These are phyloP conservation scores for Microstegium vimineum DNA, from an alignment of 176 grass and related monocot genomes.

Conservation along the genomic window DNA sequence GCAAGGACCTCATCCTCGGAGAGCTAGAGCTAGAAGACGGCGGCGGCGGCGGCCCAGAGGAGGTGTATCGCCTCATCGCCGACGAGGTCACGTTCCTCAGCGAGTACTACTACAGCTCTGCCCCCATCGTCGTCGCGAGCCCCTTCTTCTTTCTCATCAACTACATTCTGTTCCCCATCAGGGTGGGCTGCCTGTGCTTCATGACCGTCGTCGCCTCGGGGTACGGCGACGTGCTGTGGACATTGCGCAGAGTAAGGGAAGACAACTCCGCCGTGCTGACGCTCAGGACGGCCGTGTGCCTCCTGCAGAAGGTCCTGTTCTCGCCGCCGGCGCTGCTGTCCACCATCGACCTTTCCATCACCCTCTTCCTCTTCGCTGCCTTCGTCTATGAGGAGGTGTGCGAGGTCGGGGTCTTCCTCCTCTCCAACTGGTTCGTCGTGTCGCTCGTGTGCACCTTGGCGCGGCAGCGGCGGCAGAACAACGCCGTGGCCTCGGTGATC, in stretches of 20 bases:
- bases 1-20: background rate
- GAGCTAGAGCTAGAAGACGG: background rate
- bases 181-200: background rate
- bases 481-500: background rate
- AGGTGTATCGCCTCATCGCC: background rate
- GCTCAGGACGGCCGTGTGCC: background rate
- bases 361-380: background rate
- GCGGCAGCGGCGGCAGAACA: too few relatives aligned
- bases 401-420: background rate
- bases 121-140: too few relatives aligned
- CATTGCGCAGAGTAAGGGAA: background rate
- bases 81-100: background rate
- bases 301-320: background rate
- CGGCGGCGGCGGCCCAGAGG: background rate
- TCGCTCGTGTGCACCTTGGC: background rate
- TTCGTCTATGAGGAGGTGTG: background rate
- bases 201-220: background rate
- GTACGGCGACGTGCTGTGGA: background rate
- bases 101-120: too few relatives aligned
- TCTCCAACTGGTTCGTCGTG: conserved; percentile 6
- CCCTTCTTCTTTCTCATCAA: too few relatives aligned
- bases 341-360: background rate
- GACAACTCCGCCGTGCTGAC: background rate
- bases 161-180: too few relatives aligned
- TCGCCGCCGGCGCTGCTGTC: background rate